Conservation (phyloP, 2,329 filamentous ascomycete genomes). For the Penicillium sp. region DNA sequence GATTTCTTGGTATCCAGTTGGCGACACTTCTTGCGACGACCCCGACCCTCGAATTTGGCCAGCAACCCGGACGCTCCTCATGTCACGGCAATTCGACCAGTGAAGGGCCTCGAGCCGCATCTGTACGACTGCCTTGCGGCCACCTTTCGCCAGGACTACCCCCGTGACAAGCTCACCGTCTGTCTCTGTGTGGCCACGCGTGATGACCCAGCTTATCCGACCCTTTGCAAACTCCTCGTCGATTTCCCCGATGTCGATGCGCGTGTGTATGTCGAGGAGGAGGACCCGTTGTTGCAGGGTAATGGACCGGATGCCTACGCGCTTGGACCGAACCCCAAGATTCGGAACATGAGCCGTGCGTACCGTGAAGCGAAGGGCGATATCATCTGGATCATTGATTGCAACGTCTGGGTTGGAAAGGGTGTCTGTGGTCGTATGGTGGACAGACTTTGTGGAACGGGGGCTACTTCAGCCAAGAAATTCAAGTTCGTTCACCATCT, state of each 20-base stretch:
- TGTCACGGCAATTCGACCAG: conserved; percentile 88
- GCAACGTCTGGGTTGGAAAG: conserved; percentile 88
- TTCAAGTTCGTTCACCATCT: conserved; percentile 97
- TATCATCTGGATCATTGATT: conserved; percentile 93
- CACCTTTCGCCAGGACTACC: conserved; percentile 83
- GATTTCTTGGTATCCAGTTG: conserved; percentile 50
- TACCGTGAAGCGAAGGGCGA: conserved; percentile 89
- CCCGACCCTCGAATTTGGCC: conserved; percentile 50
- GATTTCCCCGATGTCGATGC: conserved; percentile 77
- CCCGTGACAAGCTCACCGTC: conserved; percentile 74
- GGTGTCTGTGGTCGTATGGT: conserved; percentile 88
- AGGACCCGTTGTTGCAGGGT: conserved; percentile 73
- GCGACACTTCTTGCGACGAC: conserved; percentile 58
- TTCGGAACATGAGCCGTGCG: conserved; percentile 91
- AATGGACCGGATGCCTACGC: conserved; percentile 58
- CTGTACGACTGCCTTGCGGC: conserved; percentile 92
- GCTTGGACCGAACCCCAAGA: conserved; percentile 96
- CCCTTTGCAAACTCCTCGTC: conserved; percentile 71
- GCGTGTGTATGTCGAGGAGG: conserved; percentile 77
- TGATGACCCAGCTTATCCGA: conserved; percentile 76
- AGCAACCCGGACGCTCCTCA: conserved; percentile 66
- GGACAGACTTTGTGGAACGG: conserved; percentile 77
- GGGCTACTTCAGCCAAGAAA: conserved; percentile 50
- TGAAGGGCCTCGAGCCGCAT: conserved; percentile 88
- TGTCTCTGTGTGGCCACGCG: conserved; percentile 80